phyloP scores from a whole-genome alignment of 208 protist genomes.

The Trypanosoma brucei region DNA sequence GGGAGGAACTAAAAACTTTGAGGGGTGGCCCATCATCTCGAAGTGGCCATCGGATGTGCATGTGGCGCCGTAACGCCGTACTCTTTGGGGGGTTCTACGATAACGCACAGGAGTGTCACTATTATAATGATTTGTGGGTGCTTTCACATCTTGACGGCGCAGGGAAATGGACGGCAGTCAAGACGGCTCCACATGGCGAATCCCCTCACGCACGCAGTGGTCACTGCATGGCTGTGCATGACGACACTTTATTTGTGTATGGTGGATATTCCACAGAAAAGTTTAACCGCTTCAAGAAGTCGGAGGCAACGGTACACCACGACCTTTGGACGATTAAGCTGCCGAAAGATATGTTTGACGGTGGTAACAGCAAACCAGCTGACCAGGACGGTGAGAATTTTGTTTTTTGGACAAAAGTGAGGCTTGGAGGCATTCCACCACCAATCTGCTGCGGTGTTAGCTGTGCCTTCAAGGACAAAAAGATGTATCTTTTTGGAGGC shows the following conservation, averaged over 20 bases:
- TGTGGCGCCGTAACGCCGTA: constrained; percentile 83
- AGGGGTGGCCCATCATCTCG: constrained; percentile 83
- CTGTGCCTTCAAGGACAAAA: constrained; percentile 63
- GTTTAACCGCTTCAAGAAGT: constrained; percentile 88
- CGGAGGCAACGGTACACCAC: constrained; percentile 84
- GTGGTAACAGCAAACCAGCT: not conserved
- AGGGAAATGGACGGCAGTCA: constrained; percentile 57
- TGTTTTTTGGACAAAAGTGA: constrained; percentile 72
- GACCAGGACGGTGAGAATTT: constrained; percentile 6
- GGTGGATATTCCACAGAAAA: constrained; percentile 87
- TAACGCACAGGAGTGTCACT: constrained; percentile 81
- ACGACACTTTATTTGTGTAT: constrained; percentile 86
- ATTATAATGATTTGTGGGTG: constrained; percentile 87
- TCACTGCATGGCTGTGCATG: constrained; percentile 75
- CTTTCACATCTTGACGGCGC: constrained; percentile 75
- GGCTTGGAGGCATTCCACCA: constrained; percentile 77
- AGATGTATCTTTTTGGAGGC: constrained; percentile 89
- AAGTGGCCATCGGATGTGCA: constrained; percentile 88
- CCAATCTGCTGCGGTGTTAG: constrained; percentile 75
- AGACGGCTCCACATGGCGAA: constrained; percentile 41
- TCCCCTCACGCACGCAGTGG: constrained; percentile 70
- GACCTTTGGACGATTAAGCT: constrained; percentile 82
- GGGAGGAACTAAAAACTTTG: constrained; percentile 77
- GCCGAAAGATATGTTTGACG: constrained; percentile 3
- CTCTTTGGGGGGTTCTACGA: constrained; percentile 93